Evolutionary conservation across 1,284 basidiomycete species (phyloP).

Genomic region (Cryptococcus hybrid): DNA sequence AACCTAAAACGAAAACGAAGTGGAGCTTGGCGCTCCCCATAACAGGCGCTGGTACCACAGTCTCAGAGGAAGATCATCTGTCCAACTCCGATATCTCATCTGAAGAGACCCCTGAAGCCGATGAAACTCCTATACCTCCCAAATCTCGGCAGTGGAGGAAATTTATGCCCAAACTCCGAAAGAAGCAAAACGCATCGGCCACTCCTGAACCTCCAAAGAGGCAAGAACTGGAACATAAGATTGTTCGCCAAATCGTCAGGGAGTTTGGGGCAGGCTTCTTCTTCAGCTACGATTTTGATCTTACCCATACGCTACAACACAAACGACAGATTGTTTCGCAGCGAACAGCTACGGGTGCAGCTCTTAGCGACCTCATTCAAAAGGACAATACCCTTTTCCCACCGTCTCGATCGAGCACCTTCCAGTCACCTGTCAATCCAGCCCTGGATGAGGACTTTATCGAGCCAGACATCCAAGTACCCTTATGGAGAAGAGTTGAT

Average conservation of each 20-base stretch:
- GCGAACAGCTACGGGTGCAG: constrained; percentile 17
- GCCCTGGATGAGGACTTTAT: constrained; percentile 33
- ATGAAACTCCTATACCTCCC: constrained; percentile 26
- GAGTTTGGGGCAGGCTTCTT: constrained; percentile 49
- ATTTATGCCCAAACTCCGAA: constrained; percentile 30
- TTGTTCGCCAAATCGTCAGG: constrained; percentile 45
- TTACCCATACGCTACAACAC: constrained; percentile 53
- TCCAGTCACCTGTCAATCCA: neutral
- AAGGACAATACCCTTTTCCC: constrained; percentile 19
- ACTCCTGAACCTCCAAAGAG: constrained; percentile 35
- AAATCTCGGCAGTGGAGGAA: constrained; percentile 20
- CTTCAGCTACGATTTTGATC: constrained; percentile 54
- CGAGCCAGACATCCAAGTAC: constrained; percentile 52
- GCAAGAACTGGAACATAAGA: constrained; percentile 48
- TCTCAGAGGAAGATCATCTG: constrained; percentile 1
- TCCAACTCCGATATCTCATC: constrained; percentile 1
- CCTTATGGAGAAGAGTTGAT: constrained; percentile 55
- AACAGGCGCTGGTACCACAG: neutral
- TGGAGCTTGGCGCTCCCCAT: constrained; percentile 15
- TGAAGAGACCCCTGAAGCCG: constrained; percentile 29
- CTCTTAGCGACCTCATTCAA: constrained; percentile 27
- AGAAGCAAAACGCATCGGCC: constrained; percentile 13
- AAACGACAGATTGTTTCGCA: constrained; percentile 46
- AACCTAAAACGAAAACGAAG: constrained; percentile 13
- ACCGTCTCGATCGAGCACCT: constrained; percentile 4